Evolutionary conservation across 768 basidiomycete genomes (phyloP).

Genomic region (Podaxis sp.): DNA sequence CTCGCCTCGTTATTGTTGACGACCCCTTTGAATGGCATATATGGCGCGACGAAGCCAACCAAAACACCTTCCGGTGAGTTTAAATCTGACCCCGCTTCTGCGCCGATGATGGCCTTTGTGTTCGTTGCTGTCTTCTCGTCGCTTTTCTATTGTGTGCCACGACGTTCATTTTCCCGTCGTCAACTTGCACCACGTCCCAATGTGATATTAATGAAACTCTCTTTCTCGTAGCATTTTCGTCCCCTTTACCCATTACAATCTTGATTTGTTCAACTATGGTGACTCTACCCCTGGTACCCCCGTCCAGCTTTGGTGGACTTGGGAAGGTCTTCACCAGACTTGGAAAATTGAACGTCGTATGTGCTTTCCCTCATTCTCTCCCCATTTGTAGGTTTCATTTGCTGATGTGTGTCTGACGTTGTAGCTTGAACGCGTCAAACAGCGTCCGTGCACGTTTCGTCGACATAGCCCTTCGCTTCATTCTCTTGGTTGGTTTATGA

Average conservation of each 20-base stretch:
- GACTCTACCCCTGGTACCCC: slow-evolving; percentile 42
- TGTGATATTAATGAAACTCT: not conserved
- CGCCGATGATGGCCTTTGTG: not conserved
- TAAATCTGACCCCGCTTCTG: not conserved
- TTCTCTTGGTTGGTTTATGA: not conserved
- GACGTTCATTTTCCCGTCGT: not conserved
- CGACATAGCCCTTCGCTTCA: not conserved
- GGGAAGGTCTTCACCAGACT: slow-evolving; percentile 52
- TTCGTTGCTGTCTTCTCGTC: not conserved
- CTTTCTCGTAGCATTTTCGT: slow-evolving; percentile 42
- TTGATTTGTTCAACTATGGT: slow-evolving; percentile 51
- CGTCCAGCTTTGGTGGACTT: slow-evolving; percentile 47
- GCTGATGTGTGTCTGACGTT: not conserved
- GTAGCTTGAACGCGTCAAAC: not conserved
- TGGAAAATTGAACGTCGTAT: slow-evolving; percentile 35
- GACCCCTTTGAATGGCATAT: slow-evolving; percentile 49
- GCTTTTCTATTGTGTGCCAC: not conserved
- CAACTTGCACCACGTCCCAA: not conserved
- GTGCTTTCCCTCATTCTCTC: not conserved
- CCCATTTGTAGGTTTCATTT: not conserved
- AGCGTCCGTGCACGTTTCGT: not conserved
- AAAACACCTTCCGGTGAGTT: slow-evolving; percentile 42
- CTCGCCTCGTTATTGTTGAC: slow-evolving; percentile 35
- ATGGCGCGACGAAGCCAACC: slow-evolving; percentile 42
- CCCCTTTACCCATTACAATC: slow-evolving; percentile 39